phyloP scores from a whole-genome alignment of 208 protist genomes.

The Acanthamoeba sp. region DNA sequence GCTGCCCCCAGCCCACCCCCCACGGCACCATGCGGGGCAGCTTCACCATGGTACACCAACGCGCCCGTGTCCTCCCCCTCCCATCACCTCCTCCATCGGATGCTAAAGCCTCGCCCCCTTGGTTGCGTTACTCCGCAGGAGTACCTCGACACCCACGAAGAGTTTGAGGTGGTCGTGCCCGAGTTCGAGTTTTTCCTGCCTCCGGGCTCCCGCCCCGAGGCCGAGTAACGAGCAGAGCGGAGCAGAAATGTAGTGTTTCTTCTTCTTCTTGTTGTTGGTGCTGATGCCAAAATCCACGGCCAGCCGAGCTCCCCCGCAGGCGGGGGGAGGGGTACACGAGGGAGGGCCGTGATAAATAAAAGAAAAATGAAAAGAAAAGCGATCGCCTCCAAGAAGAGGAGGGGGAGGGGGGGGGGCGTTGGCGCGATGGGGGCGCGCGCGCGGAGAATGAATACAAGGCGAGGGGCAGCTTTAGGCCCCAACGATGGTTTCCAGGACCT shows the following conservation, averaged over 20 bases:
- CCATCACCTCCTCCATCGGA: neutral
- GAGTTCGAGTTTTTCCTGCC: conserved; percentile 71
- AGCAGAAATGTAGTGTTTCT: neutral
- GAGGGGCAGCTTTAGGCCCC: neutral
- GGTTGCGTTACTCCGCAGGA: neutral
- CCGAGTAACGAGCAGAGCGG: too few relatives aligned
- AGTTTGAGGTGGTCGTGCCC: conserved; percentile 54
- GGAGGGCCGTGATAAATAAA: too few relatives aligned
- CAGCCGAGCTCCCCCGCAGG: too few relatives aligned
- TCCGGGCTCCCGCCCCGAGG: neutral
- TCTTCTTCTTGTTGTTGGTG: neutral
- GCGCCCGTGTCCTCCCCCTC: neutral
- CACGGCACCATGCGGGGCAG: conserved; percentile 39
- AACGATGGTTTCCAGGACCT: conserved; percentile 45
- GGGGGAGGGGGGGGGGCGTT: too few relatives aligned
- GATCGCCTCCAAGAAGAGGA: too few relatives aligned
- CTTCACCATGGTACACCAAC: conserved; percentile 65
- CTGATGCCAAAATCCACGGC: too few relatives aligned
- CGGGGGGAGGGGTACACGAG: too few relatives aligned
- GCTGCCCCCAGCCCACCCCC: conserved; percentile 46
- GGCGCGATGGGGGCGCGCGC: too few relatives aligned
- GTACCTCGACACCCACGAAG: conserved; percentile 13
- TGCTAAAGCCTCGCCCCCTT: too few relatives aligned
- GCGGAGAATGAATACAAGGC: too few relatives aligned
- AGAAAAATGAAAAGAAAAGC: too few relatives aligned